phyloP scores from a whole-genome alignment of 1,284 basidiomycete genomes.

The Flammula alnicola region DNA sequence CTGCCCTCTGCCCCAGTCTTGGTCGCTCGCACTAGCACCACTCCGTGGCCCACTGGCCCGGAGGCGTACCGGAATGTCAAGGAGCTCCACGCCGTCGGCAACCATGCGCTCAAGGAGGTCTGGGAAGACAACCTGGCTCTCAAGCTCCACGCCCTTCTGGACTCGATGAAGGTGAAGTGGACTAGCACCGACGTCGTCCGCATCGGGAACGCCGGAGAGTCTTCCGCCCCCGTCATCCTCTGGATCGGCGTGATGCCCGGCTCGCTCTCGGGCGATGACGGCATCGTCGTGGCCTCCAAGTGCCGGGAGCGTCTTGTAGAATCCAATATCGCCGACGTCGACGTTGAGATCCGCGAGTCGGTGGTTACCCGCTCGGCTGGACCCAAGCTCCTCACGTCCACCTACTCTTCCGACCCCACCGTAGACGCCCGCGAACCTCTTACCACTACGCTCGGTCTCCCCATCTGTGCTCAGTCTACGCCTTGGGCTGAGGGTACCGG shows the following conservation, averaged over 20 bases:
- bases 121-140: constrained; percentile 28
- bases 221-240: constrained; percentile 19
- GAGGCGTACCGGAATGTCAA: constrained; percentile 27
- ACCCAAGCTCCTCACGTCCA: too few relatives aligned
- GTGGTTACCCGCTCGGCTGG: too few relatives aligned
- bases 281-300: constrained; percentile 8
- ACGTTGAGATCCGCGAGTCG: too few relatives aligned
- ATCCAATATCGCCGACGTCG: too few relatives aligned
- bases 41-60: constrained; percentile 24
- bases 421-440: constrained; percentile 35
- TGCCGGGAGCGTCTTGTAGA: constrained; percentile 18
- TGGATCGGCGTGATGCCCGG: constrained; percentile 33
- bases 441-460: constrained; percentile 37
- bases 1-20: constrained; percentile 23
- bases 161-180: too few relatives aligned
- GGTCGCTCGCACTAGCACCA: constrained; percentile 22
- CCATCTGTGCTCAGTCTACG: constrained; percentile 33
- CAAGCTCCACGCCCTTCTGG: constrained; percentile 21
- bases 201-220: constrained; percentile 24
- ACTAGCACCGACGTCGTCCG: constrained; percentile 31
- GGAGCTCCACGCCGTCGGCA: constrained; percentile 26
- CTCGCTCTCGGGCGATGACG: constrained; percentile 27
- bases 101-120: constrained; percentile 25
- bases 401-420: too few relatives aligned
- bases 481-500: constrained; percentile 39